These are phyloP conservation scores for Cryptosporidium meleagridis DNA, from an alignment of 169 alveolate genomes.

Conservation along the genomic window DNA sequence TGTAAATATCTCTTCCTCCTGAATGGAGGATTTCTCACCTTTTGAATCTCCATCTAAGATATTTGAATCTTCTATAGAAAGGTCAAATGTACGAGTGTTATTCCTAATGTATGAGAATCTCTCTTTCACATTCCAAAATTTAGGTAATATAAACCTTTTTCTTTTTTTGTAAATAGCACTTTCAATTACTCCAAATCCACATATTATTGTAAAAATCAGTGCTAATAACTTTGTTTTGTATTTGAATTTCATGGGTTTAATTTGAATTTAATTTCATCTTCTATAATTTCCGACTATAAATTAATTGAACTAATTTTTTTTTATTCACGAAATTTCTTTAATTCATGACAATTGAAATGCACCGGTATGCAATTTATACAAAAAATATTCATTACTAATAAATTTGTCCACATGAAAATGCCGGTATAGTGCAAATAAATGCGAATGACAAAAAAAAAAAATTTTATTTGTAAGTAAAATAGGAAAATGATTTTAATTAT, in stretches of 20 bases:
- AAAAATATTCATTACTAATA: background rate
- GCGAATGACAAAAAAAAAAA: background rate
- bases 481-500: background rate
- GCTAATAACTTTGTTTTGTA: background rate
- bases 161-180: background rate
- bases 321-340: background rate
- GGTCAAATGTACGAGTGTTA: background rate
- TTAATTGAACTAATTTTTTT: background rate
- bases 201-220: background rate
- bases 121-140: constrained; percentile 6
- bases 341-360: background rate
- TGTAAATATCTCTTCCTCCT: background rate
- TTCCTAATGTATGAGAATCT: background rate
- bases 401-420: constrained; percentile 8
- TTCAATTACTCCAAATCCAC: background rate
- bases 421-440: constrained; percentile 22
- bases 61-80: background rate
- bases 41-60: background rate
- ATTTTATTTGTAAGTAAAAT: background rate
- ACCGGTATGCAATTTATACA: background rate
- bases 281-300: background rate
- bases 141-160: constrained; percentile 2
- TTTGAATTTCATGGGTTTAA: background rate
- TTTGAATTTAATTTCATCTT: background rate
- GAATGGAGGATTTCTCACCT: background rate